phyloP scores from a whole-genome alignment of 139 green algal species.

The Axilococcus clingmanii region DNA sequence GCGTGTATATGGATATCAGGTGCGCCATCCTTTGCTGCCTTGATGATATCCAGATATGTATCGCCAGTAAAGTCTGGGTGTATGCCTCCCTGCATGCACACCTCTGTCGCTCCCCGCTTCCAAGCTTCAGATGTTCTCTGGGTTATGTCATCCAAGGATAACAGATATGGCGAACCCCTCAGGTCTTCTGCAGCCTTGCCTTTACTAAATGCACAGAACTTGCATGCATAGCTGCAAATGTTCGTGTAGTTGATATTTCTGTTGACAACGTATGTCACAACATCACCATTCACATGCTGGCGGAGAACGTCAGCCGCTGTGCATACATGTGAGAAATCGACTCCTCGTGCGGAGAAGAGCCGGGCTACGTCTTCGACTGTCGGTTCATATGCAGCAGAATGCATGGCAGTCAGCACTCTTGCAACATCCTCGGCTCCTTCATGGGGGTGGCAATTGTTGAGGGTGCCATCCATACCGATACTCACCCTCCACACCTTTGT shows the following conservation, averaged over 20 bases:
- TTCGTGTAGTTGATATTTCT: constrained; percentile 92
- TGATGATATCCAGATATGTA: constrained; percentile 68
- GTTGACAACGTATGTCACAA: constrained; percentile 65
- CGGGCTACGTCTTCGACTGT: constrained; percentile 35
- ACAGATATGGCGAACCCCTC: constrained; percentile 62
- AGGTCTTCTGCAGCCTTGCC: constrained; percentile 41
- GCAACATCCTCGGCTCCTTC: too few relatives aligned
- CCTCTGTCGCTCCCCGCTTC: constrained; percentile 72
- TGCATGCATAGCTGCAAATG: constrained; percentile 39
- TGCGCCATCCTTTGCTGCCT: constrained; percentile 53
- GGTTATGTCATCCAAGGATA: constrained; percentile 57
- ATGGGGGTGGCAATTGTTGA: too few relatives aligned
- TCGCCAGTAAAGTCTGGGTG: constrained; percentile 73
- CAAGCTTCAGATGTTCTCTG: constrained; percentile 64
- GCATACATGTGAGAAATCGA: constrained; percentile 49
- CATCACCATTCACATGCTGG: constrained; percentile 41
- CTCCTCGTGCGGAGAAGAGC: constrained; percentile 51
- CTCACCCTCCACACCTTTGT: too few relatives aligned
- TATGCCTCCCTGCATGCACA: constrained; percentile 80
- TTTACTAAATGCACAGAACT: constrained; percentile 69
- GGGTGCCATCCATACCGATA: too few relatives aligned
- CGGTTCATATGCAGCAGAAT: constrained; percentile 11
- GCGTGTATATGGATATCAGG: constrained; percentile 81
- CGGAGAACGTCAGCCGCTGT: constrained; percentile 53
- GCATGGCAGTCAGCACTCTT: too few relatives aligned